phyloP scores from a whole-genome alignment of 2,329 filamentous ascomycete species.

The Furcasterigmium furcatum region DNA sequence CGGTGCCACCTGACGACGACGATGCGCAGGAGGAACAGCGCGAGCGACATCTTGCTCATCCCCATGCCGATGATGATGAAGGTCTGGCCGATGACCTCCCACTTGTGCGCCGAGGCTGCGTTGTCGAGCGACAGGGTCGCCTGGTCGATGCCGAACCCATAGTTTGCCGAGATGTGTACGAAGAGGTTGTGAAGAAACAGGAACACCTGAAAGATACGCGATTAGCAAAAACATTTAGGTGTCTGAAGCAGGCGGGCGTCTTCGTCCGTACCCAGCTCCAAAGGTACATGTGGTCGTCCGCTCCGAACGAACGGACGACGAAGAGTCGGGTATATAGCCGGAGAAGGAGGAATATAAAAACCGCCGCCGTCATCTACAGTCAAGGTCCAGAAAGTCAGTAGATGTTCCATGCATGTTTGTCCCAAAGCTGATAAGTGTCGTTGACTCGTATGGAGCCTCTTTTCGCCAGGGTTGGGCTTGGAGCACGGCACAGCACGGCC shows the following conservation, averaged over 20 bases:
- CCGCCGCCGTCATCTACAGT: not conserved
- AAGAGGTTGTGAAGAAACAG: not conserved
- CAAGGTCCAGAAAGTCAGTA: no score
- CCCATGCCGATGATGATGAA: constrained; percentile 35
- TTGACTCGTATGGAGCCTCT: no score
- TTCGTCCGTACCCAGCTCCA: not conserved
- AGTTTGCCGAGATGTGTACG: not conserved
- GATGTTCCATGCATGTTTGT: no score
- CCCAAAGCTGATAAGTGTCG: no score
- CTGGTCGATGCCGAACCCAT: not conserved
- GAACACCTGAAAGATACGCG: not conserved
- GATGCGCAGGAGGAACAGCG: constrained; percentile 34
- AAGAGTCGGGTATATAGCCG: not conserved
- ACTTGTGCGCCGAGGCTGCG: constrained; percentile 19
- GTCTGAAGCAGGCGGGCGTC: no score
- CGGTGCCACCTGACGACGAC: constrained; percentile 28
- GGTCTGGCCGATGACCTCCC: constrained; percentile 26
- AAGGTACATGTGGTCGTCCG: not conserved
- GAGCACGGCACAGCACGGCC: no score
- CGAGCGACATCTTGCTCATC: constrained; percentile 32
- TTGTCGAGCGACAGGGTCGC: constrained; percentile 10
- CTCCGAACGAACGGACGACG: not conserved
- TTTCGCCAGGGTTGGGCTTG: no score
- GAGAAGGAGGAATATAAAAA: not conserved
- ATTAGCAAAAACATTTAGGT: no score